Evolutionary conservation across 257 asterid genomes (phyloP), one percentile per base, ranked within the genome.

Genomic region (Mitragyna speciosa): DNA sequence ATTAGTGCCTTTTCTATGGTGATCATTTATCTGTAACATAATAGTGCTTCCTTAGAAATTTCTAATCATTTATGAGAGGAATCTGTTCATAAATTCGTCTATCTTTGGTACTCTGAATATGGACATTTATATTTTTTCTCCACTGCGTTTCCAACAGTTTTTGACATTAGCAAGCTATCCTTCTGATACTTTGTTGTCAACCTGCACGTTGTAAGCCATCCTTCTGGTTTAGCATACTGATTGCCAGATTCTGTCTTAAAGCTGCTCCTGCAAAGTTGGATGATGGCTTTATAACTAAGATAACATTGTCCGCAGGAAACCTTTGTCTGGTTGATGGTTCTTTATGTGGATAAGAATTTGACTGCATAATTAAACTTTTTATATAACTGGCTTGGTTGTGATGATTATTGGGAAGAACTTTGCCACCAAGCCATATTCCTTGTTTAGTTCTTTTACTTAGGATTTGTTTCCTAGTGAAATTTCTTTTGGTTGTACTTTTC

Each of bases 251-350:
- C 16, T 9, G 67, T 26, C 6, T 61, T 61, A 6, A 61, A 10
- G 31, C 33, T 24, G 31, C 67, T 9, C 11, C 16, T n/a, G 20
- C 26, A 12, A 12, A 24, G 31, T 24, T 24, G 66, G 9, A 30
- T 52, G 41, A 49, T 51, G 45, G 17, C 66, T 30, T 3, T 4
- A 48, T n/a, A 19, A n/a, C 22, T 16, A 12, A 61, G 9, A 15
- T 2, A 72, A 47, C 15, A 48, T 19, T 47, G 63, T 72, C 47
- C 20, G 0, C 11, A 28, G 28, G n/a, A 28, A 11, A 33, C 61
- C n/a, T 47, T 28, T 72, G 14, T 72, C 56, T 48, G 76, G 43
- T 72, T 47, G 45, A 26, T 30, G 41, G 64, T 74, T 74, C 45
- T 36, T 6, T 14, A 26, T 10, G 56, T 8, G 20, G 52, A 56